These are phyloP conservation scores for Silene latifolia DNA, from an alignment of 148 eudicot genomes.

Conservation along the genomic window DNA sequence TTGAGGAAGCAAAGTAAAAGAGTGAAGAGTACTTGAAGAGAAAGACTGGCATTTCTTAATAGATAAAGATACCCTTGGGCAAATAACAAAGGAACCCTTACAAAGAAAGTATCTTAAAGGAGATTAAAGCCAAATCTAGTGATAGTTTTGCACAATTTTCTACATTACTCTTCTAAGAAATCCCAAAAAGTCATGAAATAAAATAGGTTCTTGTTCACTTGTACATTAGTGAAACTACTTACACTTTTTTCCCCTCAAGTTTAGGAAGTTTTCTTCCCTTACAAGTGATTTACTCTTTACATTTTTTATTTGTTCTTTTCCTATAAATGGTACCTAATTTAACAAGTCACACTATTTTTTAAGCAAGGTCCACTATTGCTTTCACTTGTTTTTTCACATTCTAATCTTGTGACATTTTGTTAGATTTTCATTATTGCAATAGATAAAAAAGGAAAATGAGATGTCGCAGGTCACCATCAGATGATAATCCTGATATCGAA, in stretches of 20 bases:
- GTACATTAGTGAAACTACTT: constrained; percentile 9
- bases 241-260: constrained; percentile 16
- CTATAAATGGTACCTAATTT: constrained; percentile 9
- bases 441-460: too few relatives aligned
- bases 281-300: constrained; percentile 25
- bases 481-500: too few relatives aligned
- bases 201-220: constrained; percentile 14
- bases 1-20: neutral
- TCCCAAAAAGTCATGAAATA: neutral
- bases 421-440: too few relatives aligned
- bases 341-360: constrained; percentile 23
- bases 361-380: constrained; percentile 16
- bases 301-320: constrained; percentile 16
- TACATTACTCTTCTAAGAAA: constrained; percentile 9
- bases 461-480: too few relatives aligned
- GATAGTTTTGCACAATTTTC: constrained; percentile 24
- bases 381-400: constrained; percentile 4
- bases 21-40: constrained; percentile 18
- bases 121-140: constrained; percentile 10
- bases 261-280: constrained; percentile 35
- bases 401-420: too few relatives aligned
- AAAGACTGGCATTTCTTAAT: constrained; percentile 30
- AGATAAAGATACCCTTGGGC: neutral
- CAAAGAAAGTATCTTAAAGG: constrained; percentile 10
- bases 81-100: constrained; percentile 9